Conservation (phyloP, 805 yeast species). For the Suhomyces faveliae region DNA sequence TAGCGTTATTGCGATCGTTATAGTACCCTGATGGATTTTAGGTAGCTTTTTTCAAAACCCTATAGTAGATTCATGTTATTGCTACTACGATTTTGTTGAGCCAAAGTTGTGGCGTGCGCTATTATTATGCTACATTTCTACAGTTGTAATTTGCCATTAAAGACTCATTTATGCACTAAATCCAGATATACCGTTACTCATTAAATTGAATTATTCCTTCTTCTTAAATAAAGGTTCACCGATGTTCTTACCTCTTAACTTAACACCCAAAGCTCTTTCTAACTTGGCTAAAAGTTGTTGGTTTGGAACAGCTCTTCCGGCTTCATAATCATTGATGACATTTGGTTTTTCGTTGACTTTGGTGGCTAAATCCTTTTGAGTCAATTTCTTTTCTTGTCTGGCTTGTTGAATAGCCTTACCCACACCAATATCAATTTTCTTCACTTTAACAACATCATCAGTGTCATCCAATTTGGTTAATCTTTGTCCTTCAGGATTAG, state of each 20-base stretch:
- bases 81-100: too few relatives aligned
- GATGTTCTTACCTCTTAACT: constrained; percentile 92
- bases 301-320: constrained; percentile 94
- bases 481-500: constrained; percentile 90
- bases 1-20: too few relatives aligned
- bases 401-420: constrained; percentile 86
- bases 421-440: constrained; percentile 78
- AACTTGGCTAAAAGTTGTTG: constrained; percentile 91
- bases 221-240: constrained; percentile 79
- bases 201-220: constrained; percentile 36
- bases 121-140: not conserved
- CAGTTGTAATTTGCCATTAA: not conserved
- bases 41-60: too few relatives aligned
- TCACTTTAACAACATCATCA: constrained; percentile 89
- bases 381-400: constrained; percentile 81
- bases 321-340: constrained; percentile 93
- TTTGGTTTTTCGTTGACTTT: constrained; percentile 94
- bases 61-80: too few relatives aligned
- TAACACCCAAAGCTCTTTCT: constrained; percentile 92
- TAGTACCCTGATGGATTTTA: too few relatives aligned
- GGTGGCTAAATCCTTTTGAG: constrained; percentile 96
- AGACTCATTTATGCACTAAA: not conserved
- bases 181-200: constrained; percentile 2
- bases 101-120: not conserved
- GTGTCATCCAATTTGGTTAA: constrained; percentile 90